Evolutionary conservation across 2,329 filamentous ascomycete genomes (phyloP), one percentile per base, ranked within the genome.

Genomic region (Amesomyces nigricolor): DNA sequence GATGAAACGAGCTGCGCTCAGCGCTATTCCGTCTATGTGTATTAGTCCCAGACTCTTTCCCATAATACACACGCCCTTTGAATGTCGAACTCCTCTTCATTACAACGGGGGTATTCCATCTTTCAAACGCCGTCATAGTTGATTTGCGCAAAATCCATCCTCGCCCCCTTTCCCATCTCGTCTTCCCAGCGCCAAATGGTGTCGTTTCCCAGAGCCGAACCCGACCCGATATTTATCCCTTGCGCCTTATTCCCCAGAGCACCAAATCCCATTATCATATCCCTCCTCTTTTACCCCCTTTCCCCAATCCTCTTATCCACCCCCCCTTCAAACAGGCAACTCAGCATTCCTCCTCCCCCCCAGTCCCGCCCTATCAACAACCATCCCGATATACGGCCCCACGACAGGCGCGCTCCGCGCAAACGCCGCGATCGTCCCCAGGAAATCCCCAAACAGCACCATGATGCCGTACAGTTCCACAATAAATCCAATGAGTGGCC

Each of bases 391-490:
- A 66, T 91, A 95, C 4, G 91, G 89, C 3, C 92, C 92, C 5
- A 97, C 76, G 7, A 96, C 79, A 0, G 94, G 92, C 10, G 95
- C 73, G 58, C 88, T 90, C 54, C 89, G 85, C 39, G 89, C 89
- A 67, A 97, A 96, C 14, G 88, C 83, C 0, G 88, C 88, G 62
- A 97, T 91, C 17, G 92, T 97, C 47, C 91, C 89, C 57, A 97
- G 80, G 74, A 97, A 97, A 72, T 99, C 94, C 37, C 94, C 94
- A 73, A 99, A 99, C 37, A 99, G 76, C 50, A 96, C 82, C 63
- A 95, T 81, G 62, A 99, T 92, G 30, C 94, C 94, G 73, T 97
- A 97, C 3, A 92, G 73, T 73, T 99, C 94, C 64, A 97, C 81
- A 56, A 87, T 66, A 73, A 99, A 99, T 29, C 94, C 94, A 60